Percentiles rank a stretch among this genome's conserved stretches.
Conservation (phyloP, 306 rosid species). For the Malus sylvestris region DNA sequence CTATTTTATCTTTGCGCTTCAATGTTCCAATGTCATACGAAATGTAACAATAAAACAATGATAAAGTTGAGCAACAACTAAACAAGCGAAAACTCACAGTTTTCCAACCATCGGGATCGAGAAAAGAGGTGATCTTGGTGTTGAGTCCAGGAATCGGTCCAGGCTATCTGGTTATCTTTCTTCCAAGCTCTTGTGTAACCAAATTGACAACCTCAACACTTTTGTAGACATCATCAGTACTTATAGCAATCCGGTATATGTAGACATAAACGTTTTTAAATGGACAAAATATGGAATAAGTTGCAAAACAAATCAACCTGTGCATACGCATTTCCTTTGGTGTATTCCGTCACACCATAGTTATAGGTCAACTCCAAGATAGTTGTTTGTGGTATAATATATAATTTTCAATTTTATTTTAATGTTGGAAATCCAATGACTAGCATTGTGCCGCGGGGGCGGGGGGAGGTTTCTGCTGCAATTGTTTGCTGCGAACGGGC, state of each 20-base stretch:
- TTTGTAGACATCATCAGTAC: constrained; percentile 91
- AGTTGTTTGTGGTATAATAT: too few species aligned
- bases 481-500: too few species aligned
- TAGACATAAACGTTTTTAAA: neutral
- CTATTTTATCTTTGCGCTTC: neutral
- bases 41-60: neutral
- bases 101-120: constrained; percentile 98
- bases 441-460: too few species aligned
- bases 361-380: constrained; percentile 92
- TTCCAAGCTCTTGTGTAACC: constrained; percentile 80
- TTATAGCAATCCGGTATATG: constrained; percentile 57
- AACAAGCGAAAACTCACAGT: constrained; percentile 45
- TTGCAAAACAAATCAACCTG: constrained; percentile 42
- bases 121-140: constrained; percentile 77
- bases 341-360: constrained; percentile 79
- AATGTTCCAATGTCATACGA: neutral
- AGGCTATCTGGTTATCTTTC: constrained; percentile 80
- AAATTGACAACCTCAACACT: constrained; percentile 71
- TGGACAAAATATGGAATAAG: neutral
- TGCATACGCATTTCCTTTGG: constrained; percentile 93
- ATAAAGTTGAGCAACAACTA: neutral
- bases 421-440: too few species aligned
- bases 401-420: too few species aligned
- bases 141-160: constrained; percentile 88
- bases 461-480: too few species aligned